Evolutionary conservation across 1,284 basidiomycete species (phyloP), one percentile per base, ranked within the genome.

Genomic region (Prillingera fragicola): DNA sequence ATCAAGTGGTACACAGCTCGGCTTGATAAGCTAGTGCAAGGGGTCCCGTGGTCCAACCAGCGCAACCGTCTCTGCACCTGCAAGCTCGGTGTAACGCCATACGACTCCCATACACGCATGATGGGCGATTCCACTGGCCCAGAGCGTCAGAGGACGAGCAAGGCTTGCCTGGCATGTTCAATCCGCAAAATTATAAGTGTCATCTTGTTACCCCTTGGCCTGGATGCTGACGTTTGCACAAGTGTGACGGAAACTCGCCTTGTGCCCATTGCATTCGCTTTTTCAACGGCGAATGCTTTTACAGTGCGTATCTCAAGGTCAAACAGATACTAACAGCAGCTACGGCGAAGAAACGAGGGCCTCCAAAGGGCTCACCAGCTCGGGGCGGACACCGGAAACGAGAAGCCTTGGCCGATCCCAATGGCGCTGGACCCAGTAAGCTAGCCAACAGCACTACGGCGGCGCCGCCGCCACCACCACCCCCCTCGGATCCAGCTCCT

Each of bases 181-280:
- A 45, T 45, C 27, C 43, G 43, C 33, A 52, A 48, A 26, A 52
- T 52, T n/a, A n/a, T n/a, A n/a, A n/a, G n/a, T n/a, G n/a, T n/a
- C n/a, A n/a, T n/a, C n/a, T n/a, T n/a, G n/a, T n/a, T n/a, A n/a
- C n/a, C n/a, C n/a, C n/a, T n/a, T n/a, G n/a, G n/a, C n/a, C n/a
- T n/a, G n/a, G n/a, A n/a, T n/a, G n/a, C n/a, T n/a, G n/a, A n/a
- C n/a, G n/a, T n/a, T n/a, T n/a, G n/a, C n/a, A n/a, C 29, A 52
- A 52, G 38, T 52, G 50, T 34, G 50, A 52, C 31, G 46, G 50
- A 15, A 25, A 40, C 15, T 29, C 45, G 22, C 50, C 50, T 10
- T 52, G 50, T 12, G 50, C 43, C 1, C 50, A 48, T 33, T 52
- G 50, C 41, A 23, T 48, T 28, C 40, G 43, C 6, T 45, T 52